Percentiles rank a stretch among this genome's conserved stretches.
Conservation (phyloP, 495 filamentous ascomycete species). For the Acidiella bohemica region DNA sequence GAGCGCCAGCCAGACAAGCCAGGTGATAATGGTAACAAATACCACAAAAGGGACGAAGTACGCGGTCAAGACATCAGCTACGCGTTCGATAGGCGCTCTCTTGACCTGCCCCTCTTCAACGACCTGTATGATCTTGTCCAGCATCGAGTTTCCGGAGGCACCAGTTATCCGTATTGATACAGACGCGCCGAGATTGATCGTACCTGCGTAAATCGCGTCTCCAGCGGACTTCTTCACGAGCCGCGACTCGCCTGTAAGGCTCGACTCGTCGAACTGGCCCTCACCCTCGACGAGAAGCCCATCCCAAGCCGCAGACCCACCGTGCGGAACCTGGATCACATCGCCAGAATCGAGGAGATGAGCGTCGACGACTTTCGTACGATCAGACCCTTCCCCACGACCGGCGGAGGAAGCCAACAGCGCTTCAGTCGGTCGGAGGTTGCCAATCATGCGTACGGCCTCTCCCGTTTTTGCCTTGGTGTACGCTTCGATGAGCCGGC, state of each 20-base stretch:
- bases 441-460: constrained; percentile 66
- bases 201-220: constrained; percentile 70
- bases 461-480: constrained; percentile 87
- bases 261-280: constrained; percentile 75
- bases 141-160: constrained; percentile 65
- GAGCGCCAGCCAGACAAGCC: constrained; percentile 68
- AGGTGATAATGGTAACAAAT: constrained; percentile 66
- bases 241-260: constrained; percentile 76
- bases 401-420: constrained; percentile 40
- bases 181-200: constrained; percentile 66
- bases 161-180: constrained; percentile 58
- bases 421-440: constrained; percentile 68
- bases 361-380: constrained; percentile 38
- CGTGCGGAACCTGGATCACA: constrained; percentile 59
- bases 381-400: constrained; percentile 5
- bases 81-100: constrained; percentile 71
- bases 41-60: constrained; percentile 86
- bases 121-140: constrained; percentile 80
- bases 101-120: constrained; percentile 84
- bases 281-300: constrained; percentile 52
- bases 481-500: constrained; percentile 73
- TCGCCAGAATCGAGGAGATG: constrained; percentile 79
- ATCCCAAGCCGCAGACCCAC: constrained; percentile 75
- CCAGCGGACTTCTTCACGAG: constrained; percentile 56
- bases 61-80: constrained; percentile 70